phyloP scores from a whole-genome alignment of 257 asterid genomes.

The Paraleonurus japonicus region DNA sequence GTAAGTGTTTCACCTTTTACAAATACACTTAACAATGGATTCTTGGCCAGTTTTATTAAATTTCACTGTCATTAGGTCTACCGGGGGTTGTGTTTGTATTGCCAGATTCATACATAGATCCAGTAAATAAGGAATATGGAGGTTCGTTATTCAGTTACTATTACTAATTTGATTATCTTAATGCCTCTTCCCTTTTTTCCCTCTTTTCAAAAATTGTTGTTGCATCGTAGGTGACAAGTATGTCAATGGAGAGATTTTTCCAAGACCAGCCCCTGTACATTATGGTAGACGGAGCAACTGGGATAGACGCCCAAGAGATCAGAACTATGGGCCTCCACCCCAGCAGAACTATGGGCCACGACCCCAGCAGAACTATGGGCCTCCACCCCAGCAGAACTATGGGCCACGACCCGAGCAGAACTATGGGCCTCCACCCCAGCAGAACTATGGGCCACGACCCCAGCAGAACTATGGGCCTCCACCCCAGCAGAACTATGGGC shows the following conservation, averaged over 20 bases:
- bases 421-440: conserved; percentile 26
- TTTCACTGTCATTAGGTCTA: conserved; percentile 43
- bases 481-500: conserved; percentile 30
- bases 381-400: conserved; percentile 28
- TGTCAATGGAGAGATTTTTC: conserved; percentile 75
- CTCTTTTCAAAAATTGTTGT: not conserved
- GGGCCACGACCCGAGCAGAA: conserved; percentile 28
- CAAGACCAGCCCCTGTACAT: conserved; percentile 80
- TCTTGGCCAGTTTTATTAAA: conserved; percentile 16
- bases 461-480: conserved; percentile 31
- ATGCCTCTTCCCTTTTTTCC: not conserved
- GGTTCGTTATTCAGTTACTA: conserved; percentile 39
- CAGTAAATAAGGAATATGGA: conserved; percentile 89
- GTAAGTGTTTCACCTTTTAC: conserved; percentile 36
- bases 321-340: conserved; percentile 18
- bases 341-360: conserved; percentile 23
- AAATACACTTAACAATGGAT: not conserved
- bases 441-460: conserved; percentile 23
- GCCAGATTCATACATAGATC: conserved; percentile 96
- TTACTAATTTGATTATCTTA: conserved; percentile 2
- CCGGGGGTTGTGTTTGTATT: conserved; percentile 82
- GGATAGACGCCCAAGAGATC: conserved; percentile 44
- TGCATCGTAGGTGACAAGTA: conserved; percentile 83
- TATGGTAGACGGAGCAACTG: conserved; percentile 46
- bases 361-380: conserved; percentile 38